Evolutionary conservation across 495 filamentous ascomycete species (phyloP), one percentile per base, ranked within the genome.

Genomic region (Tuber indicum): DNA sequence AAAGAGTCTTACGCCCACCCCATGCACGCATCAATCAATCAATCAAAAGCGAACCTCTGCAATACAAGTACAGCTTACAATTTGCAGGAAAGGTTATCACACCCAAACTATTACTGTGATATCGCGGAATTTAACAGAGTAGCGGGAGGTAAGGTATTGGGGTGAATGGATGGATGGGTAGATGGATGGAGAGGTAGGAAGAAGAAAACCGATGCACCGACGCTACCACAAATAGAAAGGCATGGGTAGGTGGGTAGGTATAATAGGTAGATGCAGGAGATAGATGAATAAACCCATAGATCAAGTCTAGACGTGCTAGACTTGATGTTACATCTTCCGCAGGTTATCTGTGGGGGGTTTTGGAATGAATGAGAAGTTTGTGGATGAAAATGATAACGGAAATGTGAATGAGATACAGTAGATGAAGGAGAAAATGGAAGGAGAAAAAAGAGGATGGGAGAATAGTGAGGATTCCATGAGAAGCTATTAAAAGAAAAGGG

Each of bases 351-450:
- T 26, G 12, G 58, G 58, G 58, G 26, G 26, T 16, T 36, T 36
- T 26, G 16, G 58, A 66, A 36, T 36, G 58, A 32, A 46, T 42
- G 71, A 36, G 21, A 8, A 46, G 5, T 19, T 36, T 42, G 44
- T 43, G n/a, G 42, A 45, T 72, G 71, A 72, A 36, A 72, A 43
- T 58, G 71, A 45, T 10, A 72, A 58, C n/a, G 49, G 49, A 58
- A 58, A 58, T 58, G 49, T 23, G 23, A 58, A 58, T 9, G 49
- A 58, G 49, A 58, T 62, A 26, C n/a, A 23, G 52, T 62, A 62
- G n/a, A 62, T 62, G 52, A 62, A n/a, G 14, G 70, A n/a, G 43
- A 39, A 26, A 4, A 72, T 41, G 43, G 12, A 12, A 36, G 17
- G 45, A 46, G 12, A 32, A 72, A 43, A 43, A 43, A 32, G 26